Evolutionary conservation across 108 stramenopile species (phyloP).

Genomic region (Aurantiochytrium sp.): DNA sequence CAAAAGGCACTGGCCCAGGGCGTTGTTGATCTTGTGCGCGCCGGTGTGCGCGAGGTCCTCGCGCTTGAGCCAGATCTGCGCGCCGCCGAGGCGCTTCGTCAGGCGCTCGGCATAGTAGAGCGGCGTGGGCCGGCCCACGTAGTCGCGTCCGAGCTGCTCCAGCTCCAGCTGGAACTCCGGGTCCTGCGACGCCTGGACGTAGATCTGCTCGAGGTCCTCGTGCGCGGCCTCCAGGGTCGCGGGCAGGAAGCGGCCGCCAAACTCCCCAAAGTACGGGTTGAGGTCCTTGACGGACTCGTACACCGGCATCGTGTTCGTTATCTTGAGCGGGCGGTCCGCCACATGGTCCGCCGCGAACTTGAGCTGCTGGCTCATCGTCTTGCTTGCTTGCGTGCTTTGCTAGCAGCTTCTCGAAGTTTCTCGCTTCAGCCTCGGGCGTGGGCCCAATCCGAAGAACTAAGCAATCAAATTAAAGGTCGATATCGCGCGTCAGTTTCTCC

Average conservation of each 20-base stretch:
- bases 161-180: slow-evolving; percentile 86
- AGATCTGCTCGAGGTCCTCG: slow-evolving; percentile 81
- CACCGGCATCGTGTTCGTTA: slow-evolving; percentile 1
- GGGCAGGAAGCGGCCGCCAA: slow-evolving; percentile 96
- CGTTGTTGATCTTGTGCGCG: slow-evolving; percentile 97
- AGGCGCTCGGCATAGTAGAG: slow-evolving; percentile 85
- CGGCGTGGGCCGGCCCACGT: slow-evolving; percentile 67
- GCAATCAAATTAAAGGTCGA: too few relatives aligned
- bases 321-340: neutral
- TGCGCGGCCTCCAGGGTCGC: slow-evolving; percentile 93
- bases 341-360: neutral
- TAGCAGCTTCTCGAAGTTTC: too few relatives aligned
- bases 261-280: slow-evolving; percentile 70
- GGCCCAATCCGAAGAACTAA: too few relatives aligned
- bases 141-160: slow-evolving; percentile 41
- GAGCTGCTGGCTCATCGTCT: slow-evolving; percentile 17
- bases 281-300: slow-evolving; percentile 36
- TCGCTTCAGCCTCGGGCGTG: too few relatives aligned
- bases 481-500: neutral
- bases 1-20: slow-evolving; percentile 87
- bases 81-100: slow-evolving; percentile 79
- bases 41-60: slow-evolving; percentile 95
- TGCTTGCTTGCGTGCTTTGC: too few relatives aligned
- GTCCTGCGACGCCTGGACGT: slow-evolving; percentile 75
- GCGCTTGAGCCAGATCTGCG: slow-evolving; percentile 89